phyloP scores from a whole-genome alignment of 345 rosid species.

The Linum trigynum region DNA sequence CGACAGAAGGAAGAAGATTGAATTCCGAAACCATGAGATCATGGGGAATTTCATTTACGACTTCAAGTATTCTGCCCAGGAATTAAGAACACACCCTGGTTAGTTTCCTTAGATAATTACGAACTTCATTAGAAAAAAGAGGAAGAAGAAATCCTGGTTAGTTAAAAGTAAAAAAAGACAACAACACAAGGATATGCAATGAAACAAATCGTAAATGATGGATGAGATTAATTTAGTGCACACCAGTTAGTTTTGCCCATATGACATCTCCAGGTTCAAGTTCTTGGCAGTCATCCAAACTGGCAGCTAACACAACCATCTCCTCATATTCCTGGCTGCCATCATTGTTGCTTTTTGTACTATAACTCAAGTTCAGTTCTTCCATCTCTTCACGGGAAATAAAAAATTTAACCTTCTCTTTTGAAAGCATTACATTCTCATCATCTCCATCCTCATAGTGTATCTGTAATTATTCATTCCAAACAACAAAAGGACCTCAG shows the following conservation, averaged over 20 bases:
- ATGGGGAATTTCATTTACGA: no score
- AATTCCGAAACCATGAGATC: no score
- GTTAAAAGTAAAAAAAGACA: neutral
- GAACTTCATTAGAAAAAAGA: neutral
- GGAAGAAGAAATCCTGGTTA: neutral
- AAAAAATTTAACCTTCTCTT: constrained; percentile 60
- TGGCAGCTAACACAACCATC: constrained; percentile 85
- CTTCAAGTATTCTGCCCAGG: no score
- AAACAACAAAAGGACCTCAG: constrained; percentile 13
- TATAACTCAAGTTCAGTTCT: constrained; percentile 41
- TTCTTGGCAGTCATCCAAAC: constrained; percentile 72
- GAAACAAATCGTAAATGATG: neutral
- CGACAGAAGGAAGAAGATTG: no score
- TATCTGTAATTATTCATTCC: constrained; percentile 42
- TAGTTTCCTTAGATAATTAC: neutral
- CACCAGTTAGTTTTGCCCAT: constrained; percentile 97
- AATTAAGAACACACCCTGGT: neutral
- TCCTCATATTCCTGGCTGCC: constrained; percentile 58
- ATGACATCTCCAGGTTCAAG: constrained; percentile 78
- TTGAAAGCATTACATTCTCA: constrained; percentile 51
- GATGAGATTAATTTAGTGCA: constrained; percentile 17
- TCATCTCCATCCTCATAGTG: constrained; percentile 63
- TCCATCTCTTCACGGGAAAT: constrained; percentile 65
- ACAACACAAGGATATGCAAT: neutral
- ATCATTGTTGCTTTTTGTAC: constrained; percentile 31